Base-by-base conservation (phyloP, 768 basidiomycete species). In the Termitomyces sp. region DNA sequence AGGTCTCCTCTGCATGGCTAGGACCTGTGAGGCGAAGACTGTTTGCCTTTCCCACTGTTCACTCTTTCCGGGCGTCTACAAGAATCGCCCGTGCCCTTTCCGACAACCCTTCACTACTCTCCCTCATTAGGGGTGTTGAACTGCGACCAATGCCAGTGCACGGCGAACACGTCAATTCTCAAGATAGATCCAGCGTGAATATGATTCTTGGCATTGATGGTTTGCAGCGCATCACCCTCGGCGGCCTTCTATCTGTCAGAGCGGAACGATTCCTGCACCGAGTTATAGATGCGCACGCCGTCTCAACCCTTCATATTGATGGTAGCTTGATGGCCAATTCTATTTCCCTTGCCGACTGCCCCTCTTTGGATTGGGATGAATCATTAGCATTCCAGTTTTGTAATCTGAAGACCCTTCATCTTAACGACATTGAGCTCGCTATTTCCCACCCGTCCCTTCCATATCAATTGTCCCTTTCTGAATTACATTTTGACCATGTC, bases 331-430 rank as follows among this genome's bases (percentile, higher is more conserved):
- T 75, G 12, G 54, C 59, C n/a, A 53, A 64, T 41, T 64, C 65
- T 23, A 53, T 72, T 37, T 64, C 66, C 23, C 56, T 71, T 35
- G 59, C 59, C 49, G 50, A 60, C 17, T 65, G 59, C 25, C 70
- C 79, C 1, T 80, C 80, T 17, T 64, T 85, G 61, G 77, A 78
- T 59, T 84, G 82, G 82, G 80, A 83, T 62, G 80, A 83, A 51
- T 68, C 67, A 37, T 65, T 82, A n/a, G 70, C 74, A 2, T 75
- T 73, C 66, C 73, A 70, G 44, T 82, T 84, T 60, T 68, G 74
- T 9, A 72, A 66, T 54, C 73, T 84, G 31, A 69, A 65, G 59
- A 72, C 63, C 41, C 71, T 85, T 54, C 71, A 71, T 35, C 67
- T 84, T 31, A 74, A 73, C 34, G 63, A 75, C 57, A 62, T 82